phyloP scores from a whole-genome alignment of 306 rosid genomes.

The Trichosanthes truncata region DNA sequence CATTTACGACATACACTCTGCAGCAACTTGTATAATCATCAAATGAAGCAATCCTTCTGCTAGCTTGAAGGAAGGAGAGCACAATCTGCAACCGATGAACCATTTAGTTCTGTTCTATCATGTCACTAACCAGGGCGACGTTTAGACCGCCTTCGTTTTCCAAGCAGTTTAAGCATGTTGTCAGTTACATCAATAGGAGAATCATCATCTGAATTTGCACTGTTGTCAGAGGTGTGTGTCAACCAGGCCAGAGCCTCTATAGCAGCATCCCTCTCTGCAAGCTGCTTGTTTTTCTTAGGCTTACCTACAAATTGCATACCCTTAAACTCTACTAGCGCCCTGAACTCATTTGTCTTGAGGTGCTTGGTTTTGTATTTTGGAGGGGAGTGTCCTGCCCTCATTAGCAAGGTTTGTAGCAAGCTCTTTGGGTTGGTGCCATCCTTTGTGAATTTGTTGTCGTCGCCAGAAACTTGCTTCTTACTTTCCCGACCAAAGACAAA shows the following conservation, averaged over 20 bases:
- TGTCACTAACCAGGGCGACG: conserved; percentile 30
- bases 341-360: conserved; percentile 87
- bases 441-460: conserved; percentile 53
- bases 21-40: background rate
- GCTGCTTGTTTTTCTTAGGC: conserved; percentile 88
- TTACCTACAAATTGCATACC: conserved; percentile 98
- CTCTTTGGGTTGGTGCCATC: conserved; percentile 92
- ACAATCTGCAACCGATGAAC: background rate
- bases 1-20: background rate
- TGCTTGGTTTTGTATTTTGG: conserved; percentile 95
- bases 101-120: background rate
- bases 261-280: conserved; percentile 95
- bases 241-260: conserved; percentile 95
- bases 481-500: conserved; percentile 90
- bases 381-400: conserved; percentile 93
- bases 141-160: conserved; percentile 68
- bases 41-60: background rate
- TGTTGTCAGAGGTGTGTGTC: conserved; percentile 77
- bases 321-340: conserved; percentile 91
- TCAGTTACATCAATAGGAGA: conserved; percentile 74
- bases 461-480: conserved; percentile 41
- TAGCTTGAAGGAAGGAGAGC: background rate
- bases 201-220: conserved; percentile 32
- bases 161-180: conserved; percentile 93
- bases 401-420: conserved; percentile 79